Conservation (phyloP, 2,329 filamentous ascomycete species). For the Aspergillus ochraceus region DNA sequence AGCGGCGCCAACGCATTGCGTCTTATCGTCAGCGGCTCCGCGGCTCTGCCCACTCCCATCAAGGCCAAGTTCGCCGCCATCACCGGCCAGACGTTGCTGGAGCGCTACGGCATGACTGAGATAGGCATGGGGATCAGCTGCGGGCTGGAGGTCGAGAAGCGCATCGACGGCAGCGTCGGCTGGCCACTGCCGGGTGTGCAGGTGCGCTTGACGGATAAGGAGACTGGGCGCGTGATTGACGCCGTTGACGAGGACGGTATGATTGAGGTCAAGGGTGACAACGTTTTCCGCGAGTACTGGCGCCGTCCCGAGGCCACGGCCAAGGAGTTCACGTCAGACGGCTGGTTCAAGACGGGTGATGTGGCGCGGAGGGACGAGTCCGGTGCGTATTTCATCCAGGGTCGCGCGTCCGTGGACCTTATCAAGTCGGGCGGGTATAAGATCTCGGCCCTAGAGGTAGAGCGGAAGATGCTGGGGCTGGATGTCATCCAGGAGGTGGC, state of each 20-base stretch:
- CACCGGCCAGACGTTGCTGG: conserved; percentile 44
- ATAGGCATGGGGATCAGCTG: conserved; percentile 52
- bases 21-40: conserved; percentile 44
- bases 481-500: conserved; percentile 53
- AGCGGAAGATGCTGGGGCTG: conserved; percentile 53
- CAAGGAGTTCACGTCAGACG: conserved; percentile 48
- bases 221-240: conserved; percentile 34
- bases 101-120: conserved; percentile 54
- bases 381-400: conserved; percentile 54
- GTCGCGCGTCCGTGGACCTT: conserved; percentile 53
- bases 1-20: conserved; percentile 36
- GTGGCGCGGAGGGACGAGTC: conserved; percentile 36
- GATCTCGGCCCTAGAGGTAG: conserved; percentile 56
- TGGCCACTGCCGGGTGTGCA: conserved; percentile 50
- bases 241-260: conserved; percentile 40
- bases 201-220: conserved; percentile 46
- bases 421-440: conserved; percentile 60
- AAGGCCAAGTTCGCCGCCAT: conserved; percentile 43
- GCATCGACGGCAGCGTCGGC: conserved; percentile 51
- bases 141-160: conserved; percentile 39
- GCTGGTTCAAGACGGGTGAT: conserved; percentile 53
- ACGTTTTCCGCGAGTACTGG: conserved; percentile 46
- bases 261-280: conserved; percentile 45
- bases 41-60: conserved; percentile 43
- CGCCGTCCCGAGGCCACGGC: conserved; percentile 47